A percentile compares a stretch with the other conserved stretches of the same genome.
phyloP scores from a whole-genome alignment of 495 filamentous ascomycete genomes.

The Evansstolkia leycettana region DNA sequence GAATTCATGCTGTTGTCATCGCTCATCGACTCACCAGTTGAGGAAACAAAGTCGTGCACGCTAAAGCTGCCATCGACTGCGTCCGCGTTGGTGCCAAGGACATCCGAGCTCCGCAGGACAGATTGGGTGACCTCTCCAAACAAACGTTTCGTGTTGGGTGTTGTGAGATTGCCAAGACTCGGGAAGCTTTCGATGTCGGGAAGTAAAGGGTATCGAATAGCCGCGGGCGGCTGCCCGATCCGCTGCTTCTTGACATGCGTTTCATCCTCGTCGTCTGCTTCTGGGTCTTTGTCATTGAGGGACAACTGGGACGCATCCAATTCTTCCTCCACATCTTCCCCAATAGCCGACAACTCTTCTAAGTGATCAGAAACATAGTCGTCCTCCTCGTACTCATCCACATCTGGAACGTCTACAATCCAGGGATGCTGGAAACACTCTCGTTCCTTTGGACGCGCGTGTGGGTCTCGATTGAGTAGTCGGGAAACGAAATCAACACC shows the following conservation, averaged over 20 bases:
- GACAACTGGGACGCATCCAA: constrained; percentile 58
- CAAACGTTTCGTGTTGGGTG: constrained; percentile 36
- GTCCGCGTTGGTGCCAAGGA: constrained; percentile 24
- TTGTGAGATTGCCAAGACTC: constrained; percentile 16
- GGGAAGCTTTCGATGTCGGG: constrained; percentile 30
- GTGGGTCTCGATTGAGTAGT: constrained; percentile 67
- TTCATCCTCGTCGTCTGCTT: constrained; percentile 19
- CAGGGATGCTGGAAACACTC: constrained; percentile 56
- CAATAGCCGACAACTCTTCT: constrained; percentile 30
- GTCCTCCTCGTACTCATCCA: constrained; percentile 34
- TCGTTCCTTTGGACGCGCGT: constrained; percentile 49
- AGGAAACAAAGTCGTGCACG: constrained; percentile 25
- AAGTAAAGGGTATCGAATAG: constrained; percentile 31
- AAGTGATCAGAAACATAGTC: constrained; percentile 39
- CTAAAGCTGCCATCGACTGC: constrained; percentile 16
- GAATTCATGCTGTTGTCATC: constrained; percentile 25
- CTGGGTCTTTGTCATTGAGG: constrained; percentile 24
- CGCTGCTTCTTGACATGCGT: constrained; percentile 29
- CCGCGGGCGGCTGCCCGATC: constrained; percentile 16
- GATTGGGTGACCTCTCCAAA: constrained; percentile 75
- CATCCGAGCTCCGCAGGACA: constrained; percentile 51
- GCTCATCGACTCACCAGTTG: constrained; percentile 34
- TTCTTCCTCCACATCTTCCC: constrained; percentile 35
- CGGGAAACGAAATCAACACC: constrained; percentile 59
- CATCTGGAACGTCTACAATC: constrained; percentile 37